phyloP scores from a whole-genome alignment of 2,329 filamentous ascomycete genomes.

The Parastagonospora nodorum region DNA sequence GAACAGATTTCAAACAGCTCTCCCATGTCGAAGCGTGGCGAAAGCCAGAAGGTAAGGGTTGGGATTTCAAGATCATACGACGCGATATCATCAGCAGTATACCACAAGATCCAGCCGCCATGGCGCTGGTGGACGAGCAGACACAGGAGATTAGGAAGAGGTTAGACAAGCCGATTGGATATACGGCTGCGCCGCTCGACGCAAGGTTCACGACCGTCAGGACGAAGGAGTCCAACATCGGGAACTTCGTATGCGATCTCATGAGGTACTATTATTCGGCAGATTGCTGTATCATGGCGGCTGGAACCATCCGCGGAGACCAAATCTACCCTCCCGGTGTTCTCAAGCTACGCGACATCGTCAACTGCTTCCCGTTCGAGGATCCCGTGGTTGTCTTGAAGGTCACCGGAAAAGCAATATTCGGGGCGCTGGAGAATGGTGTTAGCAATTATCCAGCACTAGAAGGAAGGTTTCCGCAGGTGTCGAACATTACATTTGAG shows the following conservation, averaged over 20 bases:
- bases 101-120: conserved; percentile 64
- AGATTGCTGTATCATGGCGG: conserved; percentile 53
- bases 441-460: conserved; percentile 80
- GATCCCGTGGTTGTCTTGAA: conserved; percentile 82
- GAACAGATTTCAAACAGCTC: conserved; percentile 89
- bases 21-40: conserved; percentile 82
- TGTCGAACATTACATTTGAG: conserved; percentile 78
- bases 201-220: conserved; percentile 85
- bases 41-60: conserved; percentile 59
- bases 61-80: conserved; percentile 79
- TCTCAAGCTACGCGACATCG: conserved; percentile 77
- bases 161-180: conserved; percentile 78
- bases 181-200: conserved; percentile 80
- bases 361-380: conserved; percentile 90
- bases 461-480: conserved; percentile 83
- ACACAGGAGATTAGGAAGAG: conserved; percentile 76
- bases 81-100: conserved; percentile 75
- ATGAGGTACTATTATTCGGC: conserved; percentile 83
- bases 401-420: conserved; percentile 72
- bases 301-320: conserved; percentile 53
- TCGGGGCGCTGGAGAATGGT: conserved; percentile 82
- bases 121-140: conserved; percentile 68
- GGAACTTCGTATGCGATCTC: conserved; percentile 89
- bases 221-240: conserved; percentile 77
- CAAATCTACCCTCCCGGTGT: conserved; percentile 85